Base-by-base conservation (phyloP, 352 stramenopile genomes). In the Blastocystis sp. region DNA sequence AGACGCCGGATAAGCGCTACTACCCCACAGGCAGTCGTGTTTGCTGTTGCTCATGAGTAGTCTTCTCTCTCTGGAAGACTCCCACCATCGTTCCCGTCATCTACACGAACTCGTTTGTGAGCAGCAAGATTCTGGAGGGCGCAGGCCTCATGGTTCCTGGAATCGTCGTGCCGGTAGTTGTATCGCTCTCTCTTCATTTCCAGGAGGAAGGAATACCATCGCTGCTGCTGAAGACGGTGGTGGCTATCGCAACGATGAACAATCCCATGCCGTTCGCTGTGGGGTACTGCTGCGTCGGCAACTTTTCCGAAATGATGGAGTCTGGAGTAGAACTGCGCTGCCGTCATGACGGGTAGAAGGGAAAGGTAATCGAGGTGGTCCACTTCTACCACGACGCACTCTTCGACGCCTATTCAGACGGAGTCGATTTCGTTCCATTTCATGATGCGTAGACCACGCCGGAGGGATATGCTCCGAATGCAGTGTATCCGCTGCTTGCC, bases 51-150 rank as follows among this genome's bases (percentile, higher is more conserved):
- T 67, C 24, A 59, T 69, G 55, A n/a, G 16, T 85, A 85, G 74
- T 85, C 31, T 67, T 70, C 31, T 16, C 74, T 6, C 74, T 85
- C 16, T 85, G 74, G 74, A 62, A 69, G 59, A 39, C n/a, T 51
- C 51, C 51, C 31, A 51, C 51, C 0, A 67, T 85, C 66, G 74
- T 85, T 69, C 74, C 74, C 33, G 55, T 69, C 19, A 67, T 85
- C 29, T 85, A 85, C 41, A 85, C 74, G 3, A 85, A 85, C 61
- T 85, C 74, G 19, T 85, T 67, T 69, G 74, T 85, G 12, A 85
- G 74, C 29, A 26, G 66, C 50, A 67, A 69, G 55, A 85, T 85
- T 69, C 59, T 85, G 21, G 74, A 69, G 21, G 74, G 74, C 41
- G 74, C 74, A 16, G 59, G n/a, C 39, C 74, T 85, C 1, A 85